Evolutionary conservation across 495 filamentous ascomycete genomes (phyloP).

Genomic region (Poronia punctata): DNA sequence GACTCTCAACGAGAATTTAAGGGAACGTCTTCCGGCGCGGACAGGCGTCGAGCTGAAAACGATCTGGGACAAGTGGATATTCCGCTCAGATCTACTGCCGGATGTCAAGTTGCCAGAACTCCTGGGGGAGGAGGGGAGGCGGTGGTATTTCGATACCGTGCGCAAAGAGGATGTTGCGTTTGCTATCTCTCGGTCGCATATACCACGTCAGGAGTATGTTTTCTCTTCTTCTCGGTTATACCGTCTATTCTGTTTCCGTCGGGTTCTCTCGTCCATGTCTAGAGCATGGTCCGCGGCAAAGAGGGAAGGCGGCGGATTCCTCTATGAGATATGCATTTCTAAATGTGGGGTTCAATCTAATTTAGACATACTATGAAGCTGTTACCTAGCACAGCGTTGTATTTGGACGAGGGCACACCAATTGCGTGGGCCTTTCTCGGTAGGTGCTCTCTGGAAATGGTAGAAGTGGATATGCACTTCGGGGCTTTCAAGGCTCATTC

Average conservation of each 20-base stretch:
- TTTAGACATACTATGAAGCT: slow-evolving; percentile 28
- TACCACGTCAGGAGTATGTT: slow-evolving; percentile 32
- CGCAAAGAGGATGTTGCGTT: slow-evolving; percentile 26
- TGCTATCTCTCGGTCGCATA: slow-evolving; percentile 26
- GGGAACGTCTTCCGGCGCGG: slow-evolving; percentile 13
- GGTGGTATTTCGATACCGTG: slow-evolving; percentile 33
- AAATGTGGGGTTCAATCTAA: not conserved
- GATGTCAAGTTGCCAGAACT: slow-evolving; percentile 1
- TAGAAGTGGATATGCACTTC: too few relatives aligned
- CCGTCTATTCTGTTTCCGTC: not conserved
- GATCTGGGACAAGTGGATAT: slow-evolving; percentile 39
- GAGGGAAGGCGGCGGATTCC: not conserved
- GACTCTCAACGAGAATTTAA: slow-evolving; percentile 24
- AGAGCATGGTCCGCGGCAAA: too few relatives aligned
- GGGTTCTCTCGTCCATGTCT: not conserved
- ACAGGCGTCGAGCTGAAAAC: slow-evolving; percentile 15
- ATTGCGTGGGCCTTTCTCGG: slow-evolving; percentile 41
- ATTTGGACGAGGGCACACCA: slow-evolving; percentile 27
- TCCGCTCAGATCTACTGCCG: slow-evolving; percentile 24
- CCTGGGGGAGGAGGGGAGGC: slow-evolving; percentile 13
- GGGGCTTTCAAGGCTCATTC: too few relatives aligned
- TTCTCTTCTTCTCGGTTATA: not conserved
- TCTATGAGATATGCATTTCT: not conserved
- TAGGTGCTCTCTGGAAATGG: not conserved
- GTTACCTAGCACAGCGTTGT: slow-evolving; percentile 29